These are phyloP conservation scores for Yarrowia bubula DNA, from an alignment of 805 yeast species.

Conservation along the genomic window DNA sequence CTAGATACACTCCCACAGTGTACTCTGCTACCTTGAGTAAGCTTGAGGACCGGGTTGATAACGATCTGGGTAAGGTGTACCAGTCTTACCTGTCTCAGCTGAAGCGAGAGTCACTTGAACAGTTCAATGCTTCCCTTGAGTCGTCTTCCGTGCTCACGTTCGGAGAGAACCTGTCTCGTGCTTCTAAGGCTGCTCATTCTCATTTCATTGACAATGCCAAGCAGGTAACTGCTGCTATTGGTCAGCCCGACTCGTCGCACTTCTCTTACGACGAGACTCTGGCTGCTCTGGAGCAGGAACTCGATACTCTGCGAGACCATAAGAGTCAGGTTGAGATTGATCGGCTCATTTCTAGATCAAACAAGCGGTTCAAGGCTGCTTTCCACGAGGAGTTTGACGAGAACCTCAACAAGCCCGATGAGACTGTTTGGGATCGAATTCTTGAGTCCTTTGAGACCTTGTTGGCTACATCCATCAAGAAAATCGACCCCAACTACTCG, in stretches of 20 bases:
- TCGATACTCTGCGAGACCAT: conserved; percentile 39
- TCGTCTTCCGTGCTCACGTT: conserved; percentile 31
- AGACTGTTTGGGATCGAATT: conserved; percentile 61
- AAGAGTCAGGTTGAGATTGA: conserved; percentile 45
- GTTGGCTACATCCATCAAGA: conserved; percentile 39
- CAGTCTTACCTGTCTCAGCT: conserved; percentile 13
- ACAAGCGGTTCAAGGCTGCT: conserved; percentile 31
- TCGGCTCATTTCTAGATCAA: conserved; percentile 41
- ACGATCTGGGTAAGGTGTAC: conserved; percentile 33
- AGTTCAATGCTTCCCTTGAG: conserved; percentile 30
- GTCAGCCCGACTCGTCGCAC: conserved; percentile 34
- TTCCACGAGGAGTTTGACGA: conserved; percentile 48
- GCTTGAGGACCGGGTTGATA: conserved; percentile 51
- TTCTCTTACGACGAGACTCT: conserved; percentile 36
- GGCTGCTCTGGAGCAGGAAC: conserved; percentile 37
- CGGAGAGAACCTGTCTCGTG: conserved; percentile 35
- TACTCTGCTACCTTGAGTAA: conserved; percentile 59
- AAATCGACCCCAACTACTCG: conserved; percentile 33
- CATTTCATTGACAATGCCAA: conserved; percentile 40
- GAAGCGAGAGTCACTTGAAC: conserved; percentile 5
- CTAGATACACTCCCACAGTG: conserved; percentile 54
- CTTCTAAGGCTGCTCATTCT: conserved; percentile 32
- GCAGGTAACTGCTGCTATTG: conserved; percentile 37
- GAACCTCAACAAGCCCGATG: conserved; percentile 50
- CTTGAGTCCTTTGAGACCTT: conserved; percentile 47